These are phyloP conservation scores for Coemansia sp. DNA, from an alignment of 192 early-diverging fungal species.

Conservation along the genomic window DNA sequence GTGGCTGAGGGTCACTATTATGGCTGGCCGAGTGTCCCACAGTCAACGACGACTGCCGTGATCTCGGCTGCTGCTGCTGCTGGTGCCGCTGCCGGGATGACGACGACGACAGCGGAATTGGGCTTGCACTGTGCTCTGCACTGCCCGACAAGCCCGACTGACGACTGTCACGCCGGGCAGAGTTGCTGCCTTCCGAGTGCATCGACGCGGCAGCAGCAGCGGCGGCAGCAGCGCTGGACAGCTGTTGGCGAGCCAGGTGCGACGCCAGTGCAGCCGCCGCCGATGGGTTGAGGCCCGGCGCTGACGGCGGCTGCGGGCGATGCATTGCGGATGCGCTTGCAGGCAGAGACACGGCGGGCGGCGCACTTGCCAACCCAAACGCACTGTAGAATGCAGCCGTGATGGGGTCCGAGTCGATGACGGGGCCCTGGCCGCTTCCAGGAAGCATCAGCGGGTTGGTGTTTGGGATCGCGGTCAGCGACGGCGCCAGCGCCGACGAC, in stretches of 20 bases:
- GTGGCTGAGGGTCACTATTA: constrained; percentile 2
- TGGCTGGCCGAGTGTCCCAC: constrained; percentile 5
- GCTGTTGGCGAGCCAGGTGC: constrained; percentile 35
- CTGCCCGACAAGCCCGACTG: no score
- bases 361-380: constrained; percentile 27
- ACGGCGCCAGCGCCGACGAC: neutral
- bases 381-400: constrained; percentile 49
- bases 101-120: no score
- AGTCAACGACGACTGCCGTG: neutral
- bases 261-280: constrained; percentile 28
- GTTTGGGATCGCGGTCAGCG: constrained; percentile 34
- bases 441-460: constrained; percentile 54
- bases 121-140: no score
- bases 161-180: no score
- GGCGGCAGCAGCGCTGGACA: constrained; percentile 10
- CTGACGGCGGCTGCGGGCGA: constrained; percentile 4
- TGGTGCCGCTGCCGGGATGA: constrained; percentile 1
- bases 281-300: constrained; percentile 21
- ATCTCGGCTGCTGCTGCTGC: constrained; percentile 5
- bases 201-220: constrained; percentile 2
- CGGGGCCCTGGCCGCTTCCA: constrained; percentile 44
- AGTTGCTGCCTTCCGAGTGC: neutral
- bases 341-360: constrained; percentile 2
- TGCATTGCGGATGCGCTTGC: neutral
- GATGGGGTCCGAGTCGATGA: constrained; percentile 35